phyloP scores from a whole-genome alignment of 2,329 filamentous ascomycete species.

The Aspergillus puulaauensis region DNA sequence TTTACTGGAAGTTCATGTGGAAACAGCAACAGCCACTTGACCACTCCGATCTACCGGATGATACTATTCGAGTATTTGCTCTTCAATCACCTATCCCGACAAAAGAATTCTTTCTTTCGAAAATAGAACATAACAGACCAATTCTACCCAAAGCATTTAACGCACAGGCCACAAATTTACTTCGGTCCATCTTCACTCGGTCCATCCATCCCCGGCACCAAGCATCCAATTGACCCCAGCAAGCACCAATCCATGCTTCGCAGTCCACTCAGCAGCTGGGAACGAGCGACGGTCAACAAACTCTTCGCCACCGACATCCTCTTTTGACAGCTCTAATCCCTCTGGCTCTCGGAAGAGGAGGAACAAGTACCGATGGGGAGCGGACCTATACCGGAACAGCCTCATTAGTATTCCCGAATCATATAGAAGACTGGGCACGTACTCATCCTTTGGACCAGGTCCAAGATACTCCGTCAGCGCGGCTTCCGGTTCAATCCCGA shows the following conservation, averaged over 20 bases:
- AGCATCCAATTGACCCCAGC: constrained; percentile 19
- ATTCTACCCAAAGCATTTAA: no score
- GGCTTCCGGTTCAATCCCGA: neutral
- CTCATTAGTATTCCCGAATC: neutral
- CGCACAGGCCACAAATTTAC: no score
- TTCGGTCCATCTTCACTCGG: no score
- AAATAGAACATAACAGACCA: no score
- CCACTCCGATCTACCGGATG: no score
- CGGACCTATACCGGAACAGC: neutral
- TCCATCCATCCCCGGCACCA: constrained; percentile 19
- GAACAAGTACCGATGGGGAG: constrained; percentile 17
- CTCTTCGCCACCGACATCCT: constrained; percentile 18
- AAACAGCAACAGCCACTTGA: no score
- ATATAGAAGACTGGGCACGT: neutral
- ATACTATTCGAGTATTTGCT: no score
- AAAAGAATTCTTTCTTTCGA: no score
- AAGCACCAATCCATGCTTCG: constrained; percentile 10
- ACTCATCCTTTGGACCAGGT: constrained; percentile 21
- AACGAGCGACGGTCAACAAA: constrained; percentile 17
- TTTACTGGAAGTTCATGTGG: no score
- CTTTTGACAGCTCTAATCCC: constrained; percentile 1
- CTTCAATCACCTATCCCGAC: no score
- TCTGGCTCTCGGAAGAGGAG: constrained; percentile 16
- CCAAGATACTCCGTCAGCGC: constrained; percentile 18
- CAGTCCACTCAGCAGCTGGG: constrained; percentile 12